Base-by-base conservation (phyloP, 2,329 filamentous ascomycete genomes). In the Fusarium illudens region DNA sequence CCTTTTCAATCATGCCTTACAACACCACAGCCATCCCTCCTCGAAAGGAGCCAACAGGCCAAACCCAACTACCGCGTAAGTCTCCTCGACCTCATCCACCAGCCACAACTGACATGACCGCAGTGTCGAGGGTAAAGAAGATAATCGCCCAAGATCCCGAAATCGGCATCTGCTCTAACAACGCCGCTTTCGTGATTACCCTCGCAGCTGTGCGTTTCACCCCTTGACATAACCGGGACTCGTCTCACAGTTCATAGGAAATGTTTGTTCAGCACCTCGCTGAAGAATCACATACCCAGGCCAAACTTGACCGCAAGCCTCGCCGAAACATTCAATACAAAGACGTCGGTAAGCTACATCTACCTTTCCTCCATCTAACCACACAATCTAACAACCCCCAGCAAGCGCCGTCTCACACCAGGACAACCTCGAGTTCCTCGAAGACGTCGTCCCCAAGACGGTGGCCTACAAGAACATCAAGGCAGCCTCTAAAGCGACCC, bases 181-280 rank as follows among this genome's bases (percentile, higher is more conserved):
- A 97, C 75, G 95, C 95, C 56, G 92, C 94, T 19, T 98, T 98
- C 78, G 90, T 95, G 60, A 96, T 98, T 74, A 94, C 95, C 2
- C 86, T 97, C 63, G 96, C 96, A 20, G 94, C 96, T 4, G 92
- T 92, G 79, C 69, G 86, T 76, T 20, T n/a, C 36, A n/a, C 15
- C 32, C 27, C 32, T 12, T 42, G 7, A 17, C 8, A 7, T 34
- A 13, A 27, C 13, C 3, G 2, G 4, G 4, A 12, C 7, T 25
- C 8, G 37, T 22, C 59, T 72, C 48, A 73, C 46, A 17, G 5
- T 33, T n/a, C 12, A 17, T 60, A 94, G 91, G 96, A 99, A 81
- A 90, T 97, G 86, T 98, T 99, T 82, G 90, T 99, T 71, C 93
- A 97, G 78, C 92, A 98, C 78, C 87, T 99, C 25, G 90, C 94